Evolutionary conservation across 176 grass and related monocot genomes (phyloP).

Genomic region (Thalia dealbata): DNA sequence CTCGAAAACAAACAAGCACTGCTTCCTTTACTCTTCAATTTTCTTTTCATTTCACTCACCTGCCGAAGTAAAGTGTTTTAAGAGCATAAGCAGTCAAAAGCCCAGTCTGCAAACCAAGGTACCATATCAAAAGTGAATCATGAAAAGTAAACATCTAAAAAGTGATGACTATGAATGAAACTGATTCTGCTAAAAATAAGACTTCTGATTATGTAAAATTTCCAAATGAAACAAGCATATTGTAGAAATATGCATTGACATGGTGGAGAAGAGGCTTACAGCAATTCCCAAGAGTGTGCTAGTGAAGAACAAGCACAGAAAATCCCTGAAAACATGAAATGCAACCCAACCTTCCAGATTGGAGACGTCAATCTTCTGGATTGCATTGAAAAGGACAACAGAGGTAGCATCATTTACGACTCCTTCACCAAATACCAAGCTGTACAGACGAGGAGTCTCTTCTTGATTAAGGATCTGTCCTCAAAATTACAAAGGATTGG

Average conservation of each 20-base stretch:
- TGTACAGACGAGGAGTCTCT: constrained; percentile 77
- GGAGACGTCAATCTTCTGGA: constrained; percentile 59
- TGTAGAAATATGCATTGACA: not conserved
- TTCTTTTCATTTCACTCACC: constrained; percentile 34
- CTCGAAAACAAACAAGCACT: not conserved
- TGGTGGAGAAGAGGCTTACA: constrained; percentile 33
- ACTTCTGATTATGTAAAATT: not conserved
- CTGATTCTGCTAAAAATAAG: not conserved
- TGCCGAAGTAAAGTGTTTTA: constrained; percentile 78
- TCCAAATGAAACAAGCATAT: not conserved
- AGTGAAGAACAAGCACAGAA: constrained; percentile 62
- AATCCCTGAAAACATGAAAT: constrained; percentile 55
- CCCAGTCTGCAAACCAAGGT: constrained; percentile 43
- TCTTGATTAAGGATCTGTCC: constrained; percentile 79
- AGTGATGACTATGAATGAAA: not conserved
- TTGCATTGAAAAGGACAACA: constrained; percentile 80
- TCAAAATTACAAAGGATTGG: constrained; percentile 7
- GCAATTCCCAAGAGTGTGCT: constrained; percentile 68
- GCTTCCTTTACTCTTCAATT: too few species aligned
- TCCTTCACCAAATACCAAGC: constrained; percentile 93
- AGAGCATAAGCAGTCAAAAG: constrained; percentile 83
- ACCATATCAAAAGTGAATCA: not conserved
- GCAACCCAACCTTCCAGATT: constrained; percentile 33
- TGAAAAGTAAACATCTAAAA: not conserved
- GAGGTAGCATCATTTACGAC: constrained; percentile 81